Evolutionary conservation across 768 basidiomycete genomes (phyloP).

Genomic region (Tricholoma saponaceum): DNA sequence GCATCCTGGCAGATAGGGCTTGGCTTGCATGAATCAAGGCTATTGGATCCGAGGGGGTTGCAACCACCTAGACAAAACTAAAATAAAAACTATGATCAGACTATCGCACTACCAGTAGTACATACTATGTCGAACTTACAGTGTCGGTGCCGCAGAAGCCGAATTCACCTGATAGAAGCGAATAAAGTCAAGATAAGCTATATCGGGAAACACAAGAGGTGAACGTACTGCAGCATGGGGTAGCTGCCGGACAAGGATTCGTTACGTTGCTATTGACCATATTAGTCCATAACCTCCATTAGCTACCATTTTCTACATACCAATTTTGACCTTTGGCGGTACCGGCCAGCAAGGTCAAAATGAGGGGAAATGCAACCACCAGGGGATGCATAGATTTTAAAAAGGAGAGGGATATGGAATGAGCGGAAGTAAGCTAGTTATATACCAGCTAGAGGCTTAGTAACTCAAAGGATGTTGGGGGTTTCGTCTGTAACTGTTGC

Average conservation of each 20-base stretch:
- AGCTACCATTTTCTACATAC: constrained; percentile 1
- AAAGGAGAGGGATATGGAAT: constrained; percentile 2
- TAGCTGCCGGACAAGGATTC: constrained; percentile 36
- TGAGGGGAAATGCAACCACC: constrained; percentile 7
- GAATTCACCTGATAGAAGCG: constrained; percentile 43
- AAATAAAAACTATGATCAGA: constrained; percentile 3
- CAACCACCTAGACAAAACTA: constrained; percentile 88
- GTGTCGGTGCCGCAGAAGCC: constrained; percentile 47
- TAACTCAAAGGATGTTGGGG: too few species aligned
- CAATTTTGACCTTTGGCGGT: constrained; percentile 9
- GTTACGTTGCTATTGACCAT: constrained; percentile 35
- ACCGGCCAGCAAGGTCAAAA: constrained; percentile 10
- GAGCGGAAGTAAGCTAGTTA: neutral
- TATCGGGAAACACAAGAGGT: neutral
- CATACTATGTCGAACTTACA: constrained; percentile 29
- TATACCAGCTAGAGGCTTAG: neutral
- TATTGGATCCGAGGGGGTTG: constrained; percentile 67
- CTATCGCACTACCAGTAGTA: neutral
- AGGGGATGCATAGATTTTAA: constrained; percentile 10
- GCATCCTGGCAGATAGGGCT: constrained; percentile 66
- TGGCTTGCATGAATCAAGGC: constrained; percentile 63
- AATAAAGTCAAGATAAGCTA: neutral
- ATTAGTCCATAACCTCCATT: neutral
- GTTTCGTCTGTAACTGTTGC: neutral
- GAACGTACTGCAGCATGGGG: constrained; percentile 51